A percentile compares a stretch with the other conserved stretches of the same genome.
Evolutionary conservation across 2,329 filamentous ascomycete species (phyloP).

Genomic region (Trichoderma atroviride): DNA sequence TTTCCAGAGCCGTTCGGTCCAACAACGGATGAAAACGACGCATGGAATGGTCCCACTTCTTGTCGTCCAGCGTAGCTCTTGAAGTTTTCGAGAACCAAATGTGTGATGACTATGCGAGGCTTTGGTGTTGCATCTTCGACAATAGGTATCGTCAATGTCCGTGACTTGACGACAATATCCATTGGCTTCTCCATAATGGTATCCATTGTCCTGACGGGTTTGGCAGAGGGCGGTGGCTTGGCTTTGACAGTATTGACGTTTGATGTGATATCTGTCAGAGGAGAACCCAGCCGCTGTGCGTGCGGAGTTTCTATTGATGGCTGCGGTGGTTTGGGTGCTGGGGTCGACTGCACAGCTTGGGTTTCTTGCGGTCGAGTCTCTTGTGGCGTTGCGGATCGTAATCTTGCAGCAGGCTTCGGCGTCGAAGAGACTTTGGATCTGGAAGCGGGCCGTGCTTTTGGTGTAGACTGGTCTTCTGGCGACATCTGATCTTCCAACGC

Average conservation of each 20-base stretch:
- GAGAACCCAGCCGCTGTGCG: conserved; percentile 54
- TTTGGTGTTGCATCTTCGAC: conserved; percentile 78
- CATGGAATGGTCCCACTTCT: conserved; percentile 93
- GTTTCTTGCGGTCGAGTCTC: neutral
- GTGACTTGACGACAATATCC: conserved; percentile 89
- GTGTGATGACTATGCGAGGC: conserved; percentile 87
- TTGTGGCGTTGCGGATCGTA: conserved; percentile 44
- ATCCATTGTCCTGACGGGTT: conserved; percentile 75
- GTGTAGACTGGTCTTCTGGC: conserved; percentile 9
- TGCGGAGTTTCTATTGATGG: conserved; percentile 41
- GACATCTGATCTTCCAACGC: neutral
- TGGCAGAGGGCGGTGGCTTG: conserved; percentile 51
- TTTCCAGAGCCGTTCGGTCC: conserved; percentile 98
- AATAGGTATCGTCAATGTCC: conserved; percentile 67
- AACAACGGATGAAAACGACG: conserved; percentile 96
- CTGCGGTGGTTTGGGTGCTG: neutral
- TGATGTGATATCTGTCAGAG: conserved; percentile 74
- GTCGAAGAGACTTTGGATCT: neutral
- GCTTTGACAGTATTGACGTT: conserved; percentile 55
- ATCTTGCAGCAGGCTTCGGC: conserved; percentile 43
- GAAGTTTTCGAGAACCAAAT: conserved; percentile 92
- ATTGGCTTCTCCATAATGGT: conserved; percentile 84
- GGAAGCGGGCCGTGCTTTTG: conserved; percentile 1
- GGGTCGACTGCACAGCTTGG: neutral
- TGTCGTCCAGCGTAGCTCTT: conserved; percentile 97